Evolutionary conservation across 208 protist species (phyloP).

Genomic region (Trichomonas vaginalis): DNA sequence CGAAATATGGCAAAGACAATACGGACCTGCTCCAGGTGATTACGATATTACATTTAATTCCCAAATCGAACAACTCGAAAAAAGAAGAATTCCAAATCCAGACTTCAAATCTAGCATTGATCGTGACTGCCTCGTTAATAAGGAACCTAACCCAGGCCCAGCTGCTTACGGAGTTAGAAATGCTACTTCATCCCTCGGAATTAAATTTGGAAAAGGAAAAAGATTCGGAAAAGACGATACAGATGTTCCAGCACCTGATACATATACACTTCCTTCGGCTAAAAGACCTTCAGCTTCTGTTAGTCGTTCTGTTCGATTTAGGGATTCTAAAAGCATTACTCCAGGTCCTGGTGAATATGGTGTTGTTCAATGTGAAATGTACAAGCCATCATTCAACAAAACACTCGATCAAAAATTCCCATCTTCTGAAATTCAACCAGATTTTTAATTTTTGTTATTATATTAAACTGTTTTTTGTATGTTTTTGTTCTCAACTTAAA

Average conservation of each 20-base stretch:
- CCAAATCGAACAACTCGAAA: neutral
- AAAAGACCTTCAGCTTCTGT: too few relatives aligned
- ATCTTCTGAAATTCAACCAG: too few relatives aligned
- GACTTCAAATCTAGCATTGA: neutral
- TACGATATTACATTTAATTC: neutral
- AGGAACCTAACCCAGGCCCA: neutral
- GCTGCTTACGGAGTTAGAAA: neutral
- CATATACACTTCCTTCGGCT: neutral
- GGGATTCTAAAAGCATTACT: too few relatives aligned
- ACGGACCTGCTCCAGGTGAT: neutral
- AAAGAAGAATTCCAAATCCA: neutral
- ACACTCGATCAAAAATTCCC: too few relatives aligned
- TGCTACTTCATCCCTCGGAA: neutral
- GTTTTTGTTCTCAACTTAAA: too few relatives aligned
- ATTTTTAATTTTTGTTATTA: too few relatives aligned
- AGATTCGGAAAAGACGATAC: neutral
- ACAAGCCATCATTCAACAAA: too few relatives aligned
- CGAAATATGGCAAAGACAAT: neutral
- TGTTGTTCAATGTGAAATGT: too few relatives aligned
- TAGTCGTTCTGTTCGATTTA: too few relatives aligned
- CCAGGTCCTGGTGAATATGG: too few relatives aligned
- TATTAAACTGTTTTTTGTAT: too few relatives aligned
- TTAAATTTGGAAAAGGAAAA: neutral
- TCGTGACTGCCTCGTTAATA: neutral
- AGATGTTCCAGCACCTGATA: neutral